Evolutionary conservation across 2,329 filamentous ascomycete genomes (phyloP).

Genomic region (Colletotrichum sp.): DNA sequence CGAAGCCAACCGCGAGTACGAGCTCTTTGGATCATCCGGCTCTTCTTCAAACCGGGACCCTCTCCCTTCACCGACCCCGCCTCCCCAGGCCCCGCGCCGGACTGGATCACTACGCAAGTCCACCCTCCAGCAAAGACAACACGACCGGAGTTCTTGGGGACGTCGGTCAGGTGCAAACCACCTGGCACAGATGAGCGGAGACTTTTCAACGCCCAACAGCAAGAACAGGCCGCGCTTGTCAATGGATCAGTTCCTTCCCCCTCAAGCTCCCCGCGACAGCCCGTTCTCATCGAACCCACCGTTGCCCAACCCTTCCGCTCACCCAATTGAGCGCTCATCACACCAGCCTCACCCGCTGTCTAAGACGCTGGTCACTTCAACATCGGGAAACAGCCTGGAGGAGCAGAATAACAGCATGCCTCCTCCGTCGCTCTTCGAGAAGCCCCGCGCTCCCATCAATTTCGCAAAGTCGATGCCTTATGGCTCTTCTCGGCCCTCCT

Average conservation of each 20-base stretch:
- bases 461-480: slow-evolving; percentile 81
- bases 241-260: slow-evolving; percentile 77
- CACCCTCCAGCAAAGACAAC: slow-evolving; percentile 83
- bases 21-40: slow-evolving; percentile 46
- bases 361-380: slow-evolving; percentile 84
- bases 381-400: slow-evolving; percentile 77
- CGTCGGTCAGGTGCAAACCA: slow-evolving; percentile 63
- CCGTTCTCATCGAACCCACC: slow-evolving; percentile 64
- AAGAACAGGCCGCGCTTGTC: slow-evolving; percentile 76
- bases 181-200: slow-evolving; percentile 54
- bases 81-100: slow-evolving; percentile 66
- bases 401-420: slow-evolving; percentile 60
- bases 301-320: slow-evolving; percentile 59
- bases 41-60: slow-evolving; percentile 42
- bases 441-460: slow-evolving; percentile 52
- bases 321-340: slow-evolving; percentile 47
- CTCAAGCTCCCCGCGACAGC: slow-evolving; percentile 64
- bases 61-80: slow-evolving; percentile 49
- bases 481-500: slow-evolving; percentile 46
- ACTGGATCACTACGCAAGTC: slow-evolving; percentile 84
- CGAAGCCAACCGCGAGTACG: slow-evolving; percentile 54
- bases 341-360: slow-evolving; percentile 83
- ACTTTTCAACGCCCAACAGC: slow-evolving; percentile 61
- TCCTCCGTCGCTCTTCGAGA: slow-evolving; percentile 62
- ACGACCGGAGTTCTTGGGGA: slow-evolving; percentile 70